These are phyloP conservation scores for Sporothrix dimorphospora DNA, from an alignment of 2,329 filamentous ascomycete genomes.

Conservation along the genomic window DNA sequence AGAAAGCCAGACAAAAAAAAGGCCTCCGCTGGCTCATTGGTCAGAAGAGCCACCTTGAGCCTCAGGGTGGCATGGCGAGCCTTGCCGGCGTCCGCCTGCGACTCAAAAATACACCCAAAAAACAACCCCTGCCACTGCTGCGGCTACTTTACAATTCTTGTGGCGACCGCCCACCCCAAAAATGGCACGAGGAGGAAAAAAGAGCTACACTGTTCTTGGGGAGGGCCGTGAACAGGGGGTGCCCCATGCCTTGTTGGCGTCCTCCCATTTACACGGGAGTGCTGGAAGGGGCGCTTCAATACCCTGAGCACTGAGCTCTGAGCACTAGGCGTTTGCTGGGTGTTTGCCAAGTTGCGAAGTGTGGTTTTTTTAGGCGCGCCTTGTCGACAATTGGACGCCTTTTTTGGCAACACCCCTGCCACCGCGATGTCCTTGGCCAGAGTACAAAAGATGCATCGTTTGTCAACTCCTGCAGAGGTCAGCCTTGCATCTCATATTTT, in stretches of 20 bases:
- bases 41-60: conserved; percentile 1
- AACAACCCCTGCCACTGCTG: not conserved
- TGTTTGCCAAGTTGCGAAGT: not conserved
- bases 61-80: not conserved
- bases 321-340: not conserved
- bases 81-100: conserved; percentile 1
- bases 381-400: not conserved
- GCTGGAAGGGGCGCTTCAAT: not conserved
- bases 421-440: not conserved
- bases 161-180: not conserved
- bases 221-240: not conserved
- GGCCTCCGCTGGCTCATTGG: conserved; percentile 6
- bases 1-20: not conserved
- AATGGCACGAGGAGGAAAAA: not conserved
- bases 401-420: not conserved
- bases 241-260: conserved; percentile 6
- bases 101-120: not conserved
- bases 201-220: too few species aligned
- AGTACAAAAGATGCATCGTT: not conserved
- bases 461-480: not conserved
- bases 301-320: not conserved
- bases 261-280: conserved; percentile 2
- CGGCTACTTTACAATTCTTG: not conserved
- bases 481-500: not conserved
- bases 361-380: conserved; percentile 8